Percentiles rank a stretch among this genome's conserved stretches.
phyloP scores from a whole-genome alignment of 192 early-diverging fungal species.

The Thamnidium elegans region DNA sequence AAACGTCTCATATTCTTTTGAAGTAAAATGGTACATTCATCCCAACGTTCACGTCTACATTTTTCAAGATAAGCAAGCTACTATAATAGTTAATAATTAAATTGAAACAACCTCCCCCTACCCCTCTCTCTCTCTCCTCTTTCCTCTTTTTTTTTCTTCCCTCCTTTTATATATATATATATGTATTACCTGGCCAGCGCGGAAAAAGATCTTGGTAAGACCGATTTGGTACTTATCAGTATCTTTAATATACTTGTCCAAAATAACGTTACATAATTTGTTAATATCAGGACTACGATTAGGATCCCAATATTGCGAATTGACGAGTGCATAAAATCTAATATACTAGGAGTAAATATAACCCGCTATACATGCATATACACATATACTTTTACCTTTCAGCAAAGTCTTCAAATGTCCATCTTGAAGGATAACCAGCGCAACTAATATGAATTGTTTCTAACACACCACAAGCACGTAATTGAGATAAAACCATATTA shows the following conservation, averaged over 20 bases:
- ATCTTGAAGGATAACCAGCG: conserved; percentile 93
- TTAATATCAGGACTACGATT: conserved; percentile 47
- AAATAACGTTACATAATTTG: conserved; percentile 57
- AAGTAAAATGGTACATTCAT: conserved; percentile 81
- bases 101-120: not conserved
- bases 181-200: conserved; percentile 72
- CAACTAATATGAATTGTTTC: conserved; percentile 99
- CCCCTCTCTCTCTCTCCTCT: not conserved
- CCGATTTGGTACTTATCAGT: conserved; percentile 91
- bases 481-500: conserved; percentile 87
- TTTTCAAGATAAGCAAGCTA: conserved; percentile 84
- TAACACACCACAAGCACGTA: conserved; percentile 97
- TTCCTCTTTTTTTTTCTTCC: not conserved
- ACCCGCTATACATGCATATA: not conserved
- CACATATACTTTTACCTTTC: conserved; percentile 55
- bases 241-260: conserved; percentile 67
- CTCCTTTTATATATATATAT: not conserved
- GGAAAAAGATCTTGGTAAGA: conserved; percentile 98
- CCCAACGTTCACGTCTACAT: conserved; percentile 80
- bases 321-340: conserved; percentile 53
- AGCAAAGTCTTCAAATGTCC: conserved; percentile 87
- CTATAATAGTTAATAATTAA: conserved; percentile 1
- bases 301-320: conserved; percentile 48
- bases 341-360: not conserved
- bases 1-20: conserved; percentile 83